Evolutionary conservation across 1,284 basidiomycete species (phyloP).

Genomic region (Moesziomyces parantarcticus): DNA sequence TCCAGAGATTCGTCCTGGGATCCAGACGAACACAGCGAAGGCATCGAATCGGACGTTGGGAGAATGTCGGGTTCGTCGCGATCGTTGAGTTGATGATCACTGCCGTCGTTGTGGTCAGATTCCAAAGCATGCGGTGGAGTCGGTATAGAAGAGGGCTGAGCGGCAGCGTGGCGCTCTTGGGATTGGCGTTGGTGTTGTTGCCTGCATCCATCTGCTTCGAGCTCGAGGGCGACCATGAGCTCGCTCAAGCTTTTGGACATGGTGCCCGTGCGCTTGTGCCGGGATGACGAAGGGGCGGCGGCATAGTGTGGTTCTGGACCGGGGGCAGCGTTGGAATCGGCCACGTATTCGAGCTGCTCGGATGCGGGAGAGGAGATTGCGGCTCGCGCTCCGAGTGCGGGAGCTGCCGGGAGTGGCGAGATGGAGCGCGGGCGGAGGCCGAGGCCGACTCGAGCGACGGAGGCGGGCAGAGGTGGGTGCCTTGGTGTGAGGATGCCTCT

Average conservation of each 20-base stretch:
- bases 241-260: conserved; percentile 43
- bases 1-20: conserved; percentile 23
- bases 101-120: conserved; percentile 3
- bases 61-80: not conserved
- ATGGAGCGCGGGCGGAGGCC: conserved; percentile 15
- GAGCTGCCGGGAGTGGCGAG: too few relatives aligned
- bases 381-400: too few relatives aligned
- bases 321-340: not conserved
- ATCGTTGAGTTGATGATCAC: not conserved
- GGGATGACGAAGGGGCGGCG: not conserved
- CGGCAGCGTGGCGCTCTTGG: too few relatives aligned
- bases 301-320: not conserved
- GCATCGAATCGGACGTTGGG: conserved; percentile 18
- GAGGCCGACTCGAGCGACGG: conserved; percentile 26
- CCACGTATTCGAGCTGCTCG: conserved; percentile 6
- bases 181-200: too few relatives aligned
- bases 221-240: conserved; percentile 39
- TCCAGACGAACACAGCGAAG: conserved; percentile 25
- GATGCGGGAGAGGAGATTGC: not conserved
- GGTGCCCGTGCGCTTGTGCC: conserved; percentile 23
- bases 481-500: conserved; percentile 14
- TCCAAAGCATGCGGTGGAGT: conserved; percentile 1
- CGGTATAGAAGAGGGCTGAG: not conserved
- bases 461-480: not conserved
- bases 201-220: conserved; percentile 24